These are phyloP conservation scores for Beauveria varroae DNA, from an alignment of 2,329 filamentous ascomycete species.

Conservation along the genomic window DNA sequence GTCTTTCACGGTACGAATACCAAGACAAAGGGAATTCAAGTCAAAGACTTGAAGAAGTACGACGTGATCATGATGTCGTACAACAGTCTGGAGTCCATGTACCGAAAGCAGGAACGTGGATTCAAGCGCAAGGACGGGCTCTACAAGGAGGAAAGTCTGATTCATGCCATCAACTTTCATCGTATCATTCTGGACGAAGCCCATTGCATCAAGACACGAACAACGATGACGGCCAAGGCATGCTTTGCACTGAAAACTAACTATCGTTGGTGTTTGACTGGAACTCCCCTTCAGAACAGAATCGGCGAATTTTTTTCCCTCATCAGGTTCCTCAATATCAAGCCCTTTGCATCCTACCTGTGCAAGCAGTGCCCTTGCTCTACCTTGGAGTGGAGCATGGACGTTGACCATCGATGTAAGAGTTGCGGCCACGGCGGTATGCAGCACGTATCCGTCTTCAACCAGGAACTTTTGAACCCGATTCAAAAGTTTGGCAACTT, in stretches of 20 bases:
- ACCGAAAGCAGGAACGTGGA: constrained; percentile 86
- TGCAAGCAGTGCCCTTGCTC: constrained; percentile 82
- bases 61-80: constrained; percentile 98
- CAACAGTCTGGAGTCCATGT: constrained; percentile 83
- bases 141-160: constrained; percentile 69
- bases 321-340: constrained; percentile 81
- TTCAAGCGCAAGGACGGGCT: constrained; percentile 74
- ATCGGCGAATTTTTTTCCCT: constrained; percentile 97
- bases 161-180: constrained; percentile 83
- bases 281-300: constrained; percentile 91
- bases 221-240: constrained; percentile 86
- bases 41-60: constrained; percentile 69
- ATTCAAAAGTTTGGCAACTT: constrained; percentile 55
- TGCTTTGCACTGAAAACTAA: constrained; percentile 84
- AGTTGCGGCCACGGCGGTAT: constrained; percentile 46
- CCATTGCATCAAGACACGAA: constrained; percentile 87
- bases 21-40: constrained; percentile 69
- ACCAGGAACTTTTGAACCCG: constrained; percentile 89
- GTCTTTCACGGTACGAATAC: constrained; percentile 83
- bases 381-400: constrained; percentile 74
- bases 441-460: constrained; percentile 60
- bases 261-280: constrained; percentile 93
- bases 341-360: constrained; percentile 87
- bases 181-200: constrained; percentile 91
- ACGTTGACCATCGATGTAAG: constrained; percentile 62